Evolutionary conservation across 169 alveolate genomes (phyloP).

Genomic region (Babesia divergens): DNA sequence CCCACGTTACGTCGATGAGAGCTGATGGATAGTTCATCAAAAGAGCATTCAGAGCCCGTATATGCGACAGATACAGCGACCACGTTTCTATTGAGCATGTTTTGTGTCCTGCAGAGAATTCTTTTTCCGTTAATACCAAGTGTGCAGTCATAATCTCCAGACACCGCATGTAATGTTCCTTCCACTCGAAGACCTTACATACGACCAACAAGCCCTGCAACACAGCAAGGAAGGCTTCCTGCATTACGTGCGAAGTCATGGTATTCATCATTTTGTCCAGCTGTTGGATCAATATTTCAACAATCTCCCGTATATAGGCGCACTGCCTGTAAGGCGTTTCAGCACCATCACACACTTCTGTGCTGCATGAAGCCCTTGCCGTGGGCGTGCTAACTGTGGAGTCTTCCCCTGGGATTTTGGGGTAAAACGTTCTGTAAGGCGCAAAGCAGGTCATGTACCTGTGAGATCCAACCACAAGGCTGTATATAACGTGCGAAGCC

Average conservation of each 20-base stretch:
- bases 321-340: not conserved
- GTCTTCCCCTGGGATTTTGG: conserved; percentile 11
- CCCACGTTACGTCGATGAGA: conserved; percentile 11
- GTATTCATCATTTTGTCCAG: conserved; percentile 24
- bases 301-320: not conserved
- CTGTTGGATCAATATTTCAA: conserved; percentile 23
- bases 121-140: not conserved
- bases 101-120: not conserved
- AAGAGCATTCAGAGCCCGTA: conserved; percentile 5
- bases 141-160: not conserved
- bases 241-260: conserved; percentile 25
- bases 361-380: not conserved
- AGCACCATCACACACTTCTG: not conserved
- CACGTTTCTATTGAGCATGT: conserved; percentile 5
- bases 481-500: conserved; percentile 20
- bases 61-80: conserved; percentile 13
- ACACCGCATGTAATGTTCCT: not conserved
- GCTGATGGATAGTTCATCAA: conserved; percentile 11
- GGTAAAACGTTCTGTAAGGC: conserved; percentile 24
- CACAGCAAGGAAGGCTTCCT: conserved; percentile 15
- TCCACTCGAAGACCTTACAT: conserved; percentile 3
- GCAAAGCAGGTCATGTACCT: conserved; percentile 2
- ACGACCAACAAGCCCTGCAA: conserved; percentile 12
- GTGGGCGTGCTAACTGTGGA: not conserved
- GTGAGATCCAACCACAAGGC: conserved; percentile 1